Evolutionary conservation across 805 yeast species (phyloP).

Genomic region (Dipodascus geniculatus): DNA sequence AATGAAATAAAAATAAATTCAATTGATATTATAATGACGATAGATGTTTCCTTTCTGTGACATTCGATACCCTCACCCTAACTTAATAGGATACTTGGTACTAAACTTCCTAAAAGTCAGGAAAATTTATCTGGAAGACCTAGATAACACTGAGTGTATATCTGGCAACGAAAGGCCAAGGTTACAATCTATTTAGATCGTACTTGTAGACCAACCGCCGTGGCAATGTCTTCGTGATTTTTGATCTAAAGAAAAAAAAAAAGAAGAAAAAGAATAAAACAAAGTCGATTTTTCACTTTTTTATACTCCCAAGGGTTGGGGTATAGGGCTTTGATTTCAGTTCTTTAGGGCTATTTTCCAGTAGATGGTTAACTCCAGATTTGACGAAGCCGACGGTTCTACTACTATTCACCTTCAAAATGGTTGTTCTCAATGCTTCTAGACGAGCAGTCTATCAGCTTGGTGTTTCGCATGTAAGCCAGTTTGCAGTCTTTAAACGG

Average conservation of each 20-base stretch:
- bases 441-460: not conserved
- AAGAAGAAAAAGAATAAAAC: slow-evolving; percentile 7
- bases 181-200: slow-evolving; percentile 12
- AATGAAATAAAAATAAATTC: not conserved
- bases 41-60: slow-evolving; percentile 25
- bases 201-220: slow-evolving; percentile 18
- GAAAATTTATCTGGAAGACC: slow-evolving; percentile 24
- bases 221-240: slow-evolving; percentile 27
- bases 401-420: not conserved
- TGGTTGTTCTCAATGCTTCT: not conserved
- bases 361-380: not conserved
- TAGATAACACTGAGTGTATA: slow-evolving; percentile 13
- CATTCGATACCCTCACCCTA: slow-evolving; percentile 23
- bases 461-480: not conserved
- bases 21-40: not conserved
- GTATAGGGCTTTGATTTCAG: not conserved
- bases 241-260: slow-evolving; percentile 23
- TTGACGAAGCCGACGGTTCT: no score
- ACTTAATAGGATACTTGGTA: slow-evolving; percentile 18
- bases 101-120: slow-evolving; percentile 27
- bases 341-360: not conserved
- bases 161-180: slow-evolving; percentile 26
- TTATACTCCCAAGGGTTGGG: not conserved
- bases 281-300: not conserved
- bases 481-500: not conserved